Evolutionary conservation across 23 red algal species (phyloP), one percentile per base, ranked within the genome.

Genomic region (Gracilaria gracilis): DNA sequence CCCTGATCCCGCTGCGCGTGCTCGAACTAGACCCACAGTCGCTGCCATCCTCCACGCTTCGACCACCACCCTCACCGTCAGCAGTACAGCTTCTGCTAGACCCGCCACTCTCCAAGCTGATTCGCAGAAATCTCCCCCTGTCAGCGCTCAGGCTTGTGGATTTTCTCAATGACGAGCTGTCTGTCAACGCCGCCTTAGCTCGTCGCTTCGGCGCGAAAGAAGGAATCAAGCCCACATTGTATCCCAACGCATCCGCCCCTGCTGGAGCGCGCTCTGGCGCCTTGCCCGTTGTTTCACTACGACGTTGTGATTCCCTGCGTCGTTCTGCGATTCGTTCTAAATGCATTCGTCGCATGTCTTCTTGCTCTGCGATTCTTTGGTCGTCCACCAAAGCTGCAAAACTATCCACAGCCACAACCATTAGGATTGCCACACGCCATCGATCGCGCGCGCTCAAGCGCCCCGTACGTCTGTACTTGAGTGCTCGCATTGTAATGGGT

Each of bases 191-290:
- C 61, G 84, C 84, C 67, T 37, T 88, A 19, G 84, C 84, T 48
- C 67, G 53, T 12, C 84, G 46, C 31, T 88, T 88, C 27, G 84
- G 84, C 13, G 84, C 84, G 12, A 88, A 75, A 1, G 84, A 91
- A 23, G 87, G 87, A n/a, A 91, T 91, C 36, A 91, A 80, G 16
- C 87, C 87, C 37, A 91, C 87, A 47, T 91, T 91, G 46, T 91
- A 91, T 14, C 87, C 75, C 33, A 91, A 39, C 20, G 40, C 87
- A 34, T 91, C 87, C 38, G 76, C 76, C 19, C 87, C 87, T 16
- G 61, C 66, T 16, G 87, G 87, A 21, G 87, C 87, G 17, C 75
- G 73, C 58, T 91, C 87, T 28, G 84, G 84, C 28, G 84, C 75
- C 47, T 55, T 80, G 17, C 42, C 51, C 6, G 42, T 80, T 15